Evolutionary conservation across 305 asterid species (phyloP).

Genomic region (Ajuga reptans): DNA sequence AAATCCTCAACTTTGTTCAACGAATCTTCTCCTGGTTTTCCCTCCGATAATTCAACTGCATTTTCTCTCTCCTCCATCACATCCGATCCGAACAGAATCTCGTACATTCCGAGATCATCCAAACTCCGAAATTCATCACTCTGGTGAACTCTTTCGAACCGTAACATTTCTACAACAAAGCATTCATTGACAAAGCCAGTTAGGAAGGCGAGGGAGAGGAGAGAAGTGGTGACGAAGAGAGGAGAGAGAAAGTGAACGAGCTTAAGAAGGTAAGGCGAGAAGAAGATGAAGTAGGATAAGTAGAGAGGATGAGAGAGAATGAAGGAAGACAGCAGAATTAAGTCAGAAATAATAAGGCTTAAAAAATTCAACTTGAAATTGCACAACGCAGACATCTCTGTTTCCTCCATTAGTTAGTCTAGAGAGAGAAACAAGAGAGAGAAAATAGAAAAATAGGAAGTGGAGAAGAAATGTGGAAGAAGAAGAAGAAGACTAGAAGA

Average conservation of each 20-base stretch:
- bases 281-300: conserved; percentile 49
- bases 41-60: too few species aligned
- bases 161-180: conserved; percentile 14
- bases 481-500: conserved; percentile 21
- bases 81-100: conserved; percentile 16
- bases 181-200: conserved; percentile 14
- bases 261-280: conserved; percentile 50
- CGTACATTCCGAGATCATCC: conserved; percentile 51
- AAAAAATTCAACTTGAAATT: conserved; percentile 29
- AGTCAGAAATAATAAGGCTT: conserved; percentile 33
- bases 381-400: conserved; percentile 42
- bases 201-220: conserved; percentile 41
- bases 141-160: conserved; percentile 13
- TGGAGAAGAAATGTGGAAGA: conserved; percentile 39
- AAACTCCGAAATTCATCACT: conserved; percentile 17
- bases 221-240: conserved; percentile 53
- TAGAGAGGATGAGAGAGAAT: conserved; percentile 56
- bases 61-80: too few species aligned
- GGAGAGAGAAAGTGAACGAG: conserved; percentile 54
- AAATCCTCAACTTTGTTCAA: too few species aligned
- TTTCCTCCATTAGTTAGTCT: background rate
- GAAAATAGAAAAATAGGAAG: conserved; percentile 29
- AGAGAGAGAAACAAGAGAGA: conserved; percentile 16
- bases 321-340: conserved; percentile 29
- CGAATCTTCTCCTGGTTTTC: too few species aligned